Percentiles rank a stretch among this genome's conserved stretches.
Evolutionary conservation across 805 yeast species (phyloP).

Genomic region (Schwanniomyces pseudopolymorphus): DNA sequence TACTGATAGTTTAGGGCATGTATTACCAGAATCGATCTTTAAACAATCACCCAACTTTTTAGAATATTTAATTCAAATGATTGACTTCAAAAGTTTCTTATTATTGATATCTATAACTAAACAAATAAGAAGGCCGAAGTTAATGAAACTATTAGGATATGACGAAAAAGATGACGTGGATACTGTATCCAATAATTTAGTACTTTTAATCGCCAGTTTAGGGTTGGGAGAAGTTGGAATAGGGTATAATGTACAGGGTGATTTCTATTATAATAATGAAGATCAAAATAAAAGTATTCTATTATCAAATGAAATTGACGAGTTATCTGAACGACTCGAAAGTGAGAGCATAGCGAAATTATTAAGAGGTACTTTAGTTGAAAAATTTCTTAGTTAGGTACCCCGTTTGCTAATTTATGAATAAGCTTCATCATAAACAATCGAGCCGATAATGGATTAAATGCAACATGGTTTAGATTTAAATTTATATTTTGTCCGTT

Average conservation of each 20-base stretch:
- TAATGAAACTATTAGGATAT: constrained; percentile 29
- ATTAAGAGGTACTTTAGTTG: constrained; percentile 24
- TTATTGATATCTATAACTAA: constrained; percentile 25
- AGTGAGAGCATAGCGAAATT: constrained; percentile 29
- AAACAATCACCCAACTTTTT: constrained; percentile 13
- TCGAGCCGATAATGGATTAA: constrained; percentile 51
- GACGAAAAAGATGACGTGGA: constrained; percentile 6
- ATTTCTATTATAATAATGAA: constrained; percentile 22
- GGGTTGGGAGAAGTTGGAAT: constrained; percentile 27
- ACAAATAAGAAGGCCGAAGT: constrained; percentile 19
- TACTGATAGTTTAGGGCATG: constrained; percentile 14
- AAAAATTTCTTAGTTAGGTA: constrained; percentile 17
- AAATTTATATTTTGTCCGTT: constrained; percentile 29
- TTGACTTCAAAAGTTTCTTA: constrained; percentile 32
- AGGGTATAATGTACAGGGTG: constrained; percentile 23
- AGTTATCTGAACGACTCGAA: constrained; percentile 9
- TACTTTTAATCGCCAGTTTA: constrained; percentile 24
- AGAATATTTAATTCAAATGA: constrained; percentile 19
- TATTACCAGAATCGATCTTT: constrained; percentile 13
- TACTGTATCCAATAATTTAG: constrained; percentile 16
- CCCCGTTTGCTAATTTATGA: constrained; percentile 6
- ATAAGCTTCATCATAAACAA: constrained; percentile 35
- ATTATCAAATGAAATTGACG: constrained; percentile 9
- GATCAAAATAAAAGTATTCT: constrained; percentile 1
- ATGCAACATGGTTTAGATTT: constrained; percentile 36